These are phyloP conservation scores for Melampsora larici-populina DNA, from an alignment of 1,284 basidiomycete genomes.

Conservation along the genomic window DNA sequence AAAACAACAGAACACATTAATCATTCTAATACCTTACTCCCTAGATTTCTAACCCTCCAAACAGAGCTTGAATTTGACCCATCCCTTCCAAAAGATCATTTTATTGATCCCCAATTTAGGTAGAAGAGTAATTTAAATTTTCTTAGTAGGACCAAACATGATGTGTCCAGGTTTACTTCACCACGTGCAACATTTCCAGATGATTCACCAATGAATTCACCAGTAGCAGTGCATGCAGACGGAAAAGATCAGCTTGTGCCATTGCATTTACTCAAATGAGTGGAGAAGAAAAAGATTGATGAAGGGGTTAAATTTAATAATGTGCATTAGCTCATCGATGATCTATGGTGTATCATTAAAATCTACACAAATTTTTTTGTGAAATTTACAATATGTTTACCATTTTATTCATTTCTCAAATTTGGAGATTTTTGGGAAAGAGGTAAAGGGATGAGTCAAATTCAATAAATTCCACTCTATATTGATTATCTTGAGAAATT, in stretches of 20 bases:
- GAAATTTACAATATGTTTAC: background rate
- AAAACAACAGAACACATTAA: too few relatives aligned
- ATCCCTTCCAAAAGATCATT: too few relatives aligned
- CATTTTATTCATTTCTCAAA: background rate
- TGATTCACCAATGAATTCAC: constrained; percentile 66
- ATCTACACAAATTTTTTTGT: too few relatives aligned
- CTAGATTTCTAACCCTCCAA: too few relatives aligned
- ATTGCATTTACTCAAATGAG: constrained; percentile 78
- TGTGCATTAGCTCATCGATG: constrained; percentile 79
- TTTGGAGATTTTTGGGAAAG: constrained; percentile 1
- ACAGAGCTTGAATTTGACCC: too few relatives aligned
- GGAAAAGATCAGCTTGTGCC: constrained; percentile 89
- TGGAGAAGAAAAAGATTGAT: constrained; percentile 75
- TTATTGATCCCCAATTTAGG: too few relatives aligned
- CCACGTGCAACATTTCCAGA: constrained; percentile 76
- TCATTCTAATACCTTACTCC: too few relatives aligned
- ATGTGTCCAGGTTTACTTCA: constrained; percentile 82
- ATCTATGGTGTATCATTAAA: constrained; percentile 74
- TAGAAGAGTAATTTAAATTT: constrained; percentile 95
- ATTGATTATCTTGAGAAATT: too few relatives aligned
- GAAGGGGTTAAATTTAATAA: constrained; percentile 90
- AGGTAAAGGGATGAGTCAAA: too few relatives aligned
- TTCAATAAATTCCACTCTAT: too few relatives aligned
- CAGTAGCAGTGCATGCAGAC: constrained; percentile 86
- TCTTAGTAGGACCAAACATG: constrained; percentile 66